Conservation (phyloP, 495 filamentous ascomycete species). For the Aspergillus avenaceus region DNA sequence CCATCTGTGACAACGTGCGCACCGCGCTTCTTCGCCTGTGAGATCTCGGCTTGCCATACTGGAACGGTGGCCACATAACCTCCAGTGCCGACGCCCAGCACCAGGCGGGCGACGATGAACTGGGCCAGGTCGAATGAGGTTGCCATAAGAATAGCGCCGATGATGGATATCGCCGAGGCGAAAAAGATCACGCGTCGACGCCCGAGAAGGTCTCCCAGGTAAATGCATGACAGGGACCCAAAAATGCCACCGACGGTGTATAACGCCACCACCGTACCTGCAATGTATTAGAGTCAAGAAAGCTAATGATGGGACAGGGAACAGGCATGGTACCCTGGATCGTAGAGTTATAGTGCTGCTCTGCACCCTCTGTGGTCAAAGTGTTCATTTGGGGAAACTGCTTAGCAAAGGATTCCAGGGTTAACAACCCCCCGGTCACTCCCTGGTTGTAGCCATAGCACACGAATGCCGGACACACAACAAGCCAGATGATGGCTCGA, state of each 20-base stretch:
- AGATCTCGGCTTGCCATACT: constrained; percentile 62
- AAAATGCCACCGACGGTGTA: constrained; percentile 34
- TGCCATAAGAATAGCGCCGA: constrained; percentile 43
- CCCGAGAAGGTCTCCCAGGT: constrained; percentile 28
- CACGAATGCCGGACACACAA: constrained; percentile 44
- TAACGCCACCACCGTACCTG: constrained; percentile 32
- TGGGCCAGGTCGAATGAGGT: constrained; percentile 30
- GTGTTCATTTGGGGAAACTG: constrained; percentile 54
- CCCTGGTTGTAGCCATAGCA: constrained; percentile 52
- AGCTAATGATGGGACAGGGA: background rate
- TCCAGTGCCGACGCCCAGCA: constrained; percentile 60
- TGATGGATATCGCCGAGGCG: constrained; percentile 25
- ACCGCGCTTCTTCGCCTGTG: constrained; percentile 55
- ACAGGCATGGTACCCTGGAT: constrained; percentile 31
- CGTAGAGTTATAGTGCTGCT: constrained; percentile 29
- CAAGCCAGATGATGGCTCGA: constrained; percentile 30
- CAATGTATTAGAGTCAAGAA: background rate
- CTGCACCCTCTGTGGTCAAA: constrained; percentile 31
- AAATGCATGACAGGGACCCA: constrained; percentile 29
- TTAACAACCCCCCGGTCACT: constrained; percentile 39
- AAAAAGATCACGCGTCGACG: constrained; percentile 31
- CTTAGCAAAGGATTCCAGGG: constrained; percentile 34
- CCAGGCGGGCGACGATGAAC: constrained; percentile 45
- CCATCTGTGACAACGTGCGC: constrained; percentile 64
- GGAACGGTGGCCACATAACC: constrained; percentile 61